Percentiles rank a stretch among this genome's conserved stretches.
Evolutionary conservation across 1,284 basidiomycete species (phyloP).

Genomic region (Fomitiporia mediterranea): DNA sequence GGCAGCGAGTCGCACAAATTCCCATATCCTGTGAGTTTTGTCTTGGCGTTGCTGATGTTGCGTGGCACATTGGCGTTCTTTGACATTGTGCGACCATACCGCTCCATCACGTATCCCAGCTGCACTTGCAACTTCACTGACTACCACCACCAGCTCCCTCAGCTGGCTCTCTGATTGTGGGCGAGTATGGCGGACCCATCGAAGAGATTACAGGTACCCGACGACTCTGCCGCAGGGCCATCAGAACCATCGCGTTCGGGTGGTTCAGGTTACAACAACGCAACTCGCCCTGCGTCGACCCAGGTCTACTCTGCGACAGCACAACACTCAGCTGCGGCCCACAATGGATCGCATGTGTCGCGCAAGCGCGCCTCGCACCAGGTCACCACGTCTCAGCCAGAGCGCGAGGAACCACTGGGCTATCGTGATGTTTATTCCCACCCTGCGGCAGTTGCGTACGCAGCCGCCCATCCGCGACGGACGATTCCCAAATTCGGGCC

Average conservation of each 20-base stretch:
- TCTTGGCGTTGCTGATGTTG: background rate
- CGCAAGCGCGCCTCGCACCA: conserved; percentile 46
- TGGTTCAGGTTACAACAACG: conserved; percentile 22
- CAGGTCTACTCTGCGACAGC: conserved; percentile 40
- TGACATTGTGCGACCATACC: background rate
- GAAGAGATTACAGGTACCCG: conserved; percentile 43
- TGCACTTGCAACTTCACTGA: conserved; percentile 5
- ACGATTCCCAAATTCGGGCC: conserved; percentile 92
- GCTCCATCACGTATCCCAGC: background rate
- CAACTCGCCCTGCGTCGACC: conserved; percentile 37
- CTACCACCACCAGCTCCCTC: background rate
- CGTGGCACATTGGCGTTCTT: conserved; percentile 5
- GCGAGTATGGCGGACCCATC: conserved; percentile 10
- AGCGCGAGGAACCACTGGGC: conserved; percentile 41
- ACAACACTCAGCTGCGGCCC: conserved; percentile 26
- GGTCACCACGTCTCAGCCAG: conserved; percentile 41
- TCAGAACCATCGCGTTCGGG: conserved; percentile 34
- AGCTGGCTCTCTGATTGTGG: background rate
- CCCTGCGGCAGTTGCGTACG: conserved; percentile 83
- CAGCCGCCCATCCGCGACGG: conserved; percentile 76
- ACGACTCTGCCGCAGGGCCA: conserved; percentile 39
- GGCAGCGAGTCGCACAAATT: no score
- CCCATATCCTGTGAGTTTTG: no score
- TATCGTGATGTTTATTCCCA: conserved; percentile 77
- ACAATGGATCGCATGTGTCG: conserved; percentile 32